phyloP scores from a whole-genome alignment of 306 rosid species.

The Gastrolobium villosum region DNA sequence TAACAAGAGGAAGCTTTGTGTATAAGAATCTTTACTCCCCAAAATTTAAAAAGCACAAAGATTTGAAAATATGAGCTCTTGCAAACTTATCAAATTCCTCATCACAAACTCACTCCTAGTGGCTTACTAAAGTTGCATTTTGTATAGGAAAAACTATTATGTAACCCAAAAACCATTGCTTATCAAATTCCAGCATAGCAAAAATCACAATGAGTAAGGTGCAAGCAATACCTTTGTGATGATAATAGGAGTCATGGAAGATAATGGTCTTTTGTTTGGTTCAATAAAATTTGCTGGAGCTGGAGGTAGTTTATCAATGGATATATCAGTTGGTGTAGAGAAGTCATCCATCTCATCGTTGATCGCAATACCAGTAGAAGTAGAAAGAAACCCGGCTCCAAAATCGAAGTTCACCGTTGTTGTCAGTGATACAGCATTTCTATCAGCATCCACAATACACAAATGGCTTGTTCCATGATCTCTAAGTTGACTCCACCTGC shows the following conservation, averaged over 20 bases:
- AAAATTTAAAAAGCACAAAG: not conserved
- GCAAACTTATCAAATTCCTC: not conserved
- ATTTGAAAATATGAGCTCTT: not conserved
- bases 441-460: constrained; percentile 85
- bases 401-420: constrained; percentile 69
- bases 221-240: constrained; percentile 69
- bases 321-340: constrained; percentile 70
- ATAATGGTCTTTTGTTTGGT: constrained; percentile 87
- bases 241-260: constrained; percentile 91
- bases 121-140: not conserved
- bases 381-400: constrained; percentile 82
- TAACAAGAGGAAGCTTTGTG: constrained; percentile 6
- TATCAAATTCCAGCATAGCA: not conserved
- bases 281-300: constrained; percentile 85
- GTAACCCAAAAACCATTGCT: not conserved
- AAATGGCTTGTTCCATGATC: constrained; percentile 97
- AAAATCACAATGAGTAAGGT: constrained; percentile 16
- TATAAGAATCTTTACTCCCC: constrained; percentile 3
- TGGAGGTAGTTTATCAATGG: constrained; percentile 79
- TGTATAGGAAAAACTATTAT: constrained; percentile 5
- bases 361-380: constrained; percentile 87
- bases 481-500: constrained; percentile 96
- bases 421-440: constrained; percentile 92
- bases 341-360: constrained; percentile 94
- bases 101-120: not conserved